Base-by-base conservation (phyloP, 257 asterid genomes). In the Nicotiana obtusifolia region DNA sequence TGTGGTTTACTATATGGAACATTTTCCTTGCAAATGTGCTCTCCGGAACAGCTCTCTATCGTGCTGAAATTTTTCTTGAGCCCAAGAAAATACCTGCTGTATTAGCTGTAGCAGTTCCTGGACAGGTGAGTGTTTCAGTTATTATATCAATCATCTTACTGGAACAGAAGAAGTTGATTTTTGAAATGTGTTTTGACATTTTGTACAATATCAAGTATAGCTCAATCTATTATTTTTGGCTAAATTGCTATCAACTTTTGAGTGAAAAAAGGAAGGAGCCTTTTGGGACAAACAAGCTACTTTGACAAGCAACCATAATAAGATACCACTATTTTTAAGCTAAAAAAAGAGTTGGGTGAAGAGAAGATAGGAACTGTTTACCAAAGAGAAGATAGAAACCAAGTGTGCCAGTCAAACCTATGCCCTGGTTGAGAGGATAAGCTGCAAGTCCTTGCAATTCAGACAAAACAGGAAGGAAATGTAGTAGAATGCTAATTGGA, bases 1-100 rank as follows among this genome's bases (percentile, higher is more conserved):
- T 96, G 86, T 89, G 97, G 93, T 96, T 96, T 89, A 89, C 90
- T 61, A 86, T 96, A 82, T 96, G 99, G 99, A 96, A 96, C 84
- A 83, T 93, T 82, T 96, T 93, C 94, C 94, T 96, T 81, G 98
- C 97, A 59, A 94, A 93, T 80, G 98, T 90, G 83, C 89, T 94
- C 24, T 94, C 99, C 16, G 99, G 99, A 85, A 60, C 99, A 28
- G 99, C 94, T 80, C 92, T 96, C 52, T 92, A 92, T 85, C 87
- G 85, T 85, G 78, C 84, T 19, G 84, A 91, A 81, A 14, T 91
- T 81, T 11, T 96, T 81, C 92, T 96, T 26, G 98, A 96, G 87
- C 99, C 97, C 83, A 93, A 89, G 86, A 85, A 87, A 84, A 88
- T 96, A 84, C 98, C 98, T 26, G 93, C 81, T 77, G 52, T 92